Percentiles rank a stretch among this genome's conserved stretches.
Evolutionary conservation across 225 moss, liverwort and hornwort species (phyloP).

Genomic region (Asterella californica): DNA sequence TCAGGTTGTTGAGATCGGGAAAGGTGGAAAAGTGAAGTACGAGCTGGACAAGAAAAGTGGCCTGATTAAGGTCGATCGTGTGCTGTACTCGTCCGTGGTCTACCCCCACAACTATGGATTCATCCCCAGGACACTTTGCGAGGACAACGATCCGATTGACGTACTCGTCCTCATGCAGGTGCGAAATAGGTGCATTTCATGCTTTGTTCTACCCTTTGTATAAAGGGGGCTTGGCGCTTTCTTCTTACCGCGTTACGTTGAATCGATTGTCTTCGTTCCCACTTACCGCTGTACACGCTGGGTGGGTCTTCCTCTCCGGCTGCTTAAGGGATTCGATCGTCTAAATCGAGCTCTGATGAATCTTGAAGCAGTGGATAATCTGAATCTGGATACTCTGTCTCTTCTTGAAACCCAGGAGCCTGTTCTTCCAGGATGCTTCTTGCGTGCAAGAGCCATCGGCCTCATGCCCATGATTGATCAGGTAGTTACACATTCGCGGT

Average conservation of each 20-base stretch:
- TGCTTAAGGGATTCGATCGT: not conserved
- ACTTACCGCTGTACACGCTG: no score
- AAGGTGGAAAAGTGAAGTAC: constrained; percentile 96
- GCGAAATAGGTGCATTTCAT: not conserved
- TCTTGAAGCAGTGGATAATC: not conserved
- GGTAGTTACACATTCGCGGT: constrained; percentile 33
- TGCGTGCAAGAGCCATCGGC: constrained; percentile 92
- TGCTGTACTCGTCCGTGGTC: constrained; percentile 95
- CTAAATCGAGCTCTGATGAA: not conserved
- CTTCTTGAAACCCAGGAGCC: constrained; percentile 58
- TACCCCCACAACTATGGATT: constrained; percentile 98
- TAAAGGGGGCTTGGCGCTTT: not conserved
- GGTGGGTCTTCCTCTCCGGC: no score
- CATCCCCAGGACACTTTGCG: constrained; percentile 89
- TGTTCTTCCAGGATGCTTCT: constrained; percentile 81
- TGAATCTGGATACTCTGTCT: not conserved
- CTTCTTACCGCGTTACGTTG: no score
- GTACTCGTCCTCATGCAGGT: constrained; percentile 98
- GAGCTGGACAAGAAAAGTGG: constrained; percentile 94
- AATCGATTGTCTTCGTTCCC: not conserved
- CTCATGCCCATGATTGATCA: constrained; percentile 99
- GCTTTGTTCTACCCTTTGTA: not conserved
- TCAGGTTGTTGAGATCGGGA: constrained; percentile 96
- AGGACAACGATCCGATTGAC: constrained; percentile 86
- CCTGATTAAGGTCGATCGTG: constrained; percentile 91